phyloP scores from a whole-genome alignment of 2,329 filamentous ascomycete species.

The Aureobasidium pullulans region DNA sequence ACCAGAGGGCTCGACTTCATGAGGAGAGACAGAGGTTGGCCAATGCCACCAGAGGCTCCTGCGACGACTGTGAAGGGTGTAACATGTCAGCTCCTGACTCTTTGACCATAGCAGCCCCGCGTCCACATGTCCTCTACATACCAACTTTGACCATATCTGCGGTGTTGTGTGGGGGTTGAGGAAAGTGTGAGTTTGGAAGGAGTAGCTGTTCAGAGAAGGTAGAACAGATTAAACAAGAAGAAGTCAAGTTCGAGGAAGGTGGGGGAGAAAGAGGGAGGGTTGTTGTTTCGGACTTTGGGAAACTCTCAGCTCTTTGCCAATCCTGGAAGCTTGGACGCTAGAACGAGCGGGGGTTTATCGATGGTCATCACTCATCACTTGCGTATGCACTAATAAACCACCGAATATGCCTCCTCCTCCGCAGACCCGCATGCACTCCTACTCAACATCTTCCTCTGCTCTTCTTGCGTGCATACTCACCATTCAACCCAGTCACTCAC shows the following conservation, averaged over 20 bases:
- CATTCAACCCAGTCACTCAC: neutral
- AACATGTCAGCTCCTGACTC: neutral
- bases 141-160: slow-evolving; percentile 22
- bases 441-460: neutral
- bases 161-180: slow-evolving; percentile 7
- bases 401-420: neutral
- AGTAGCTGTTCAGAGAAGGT: neutral
- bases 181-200: neutral
- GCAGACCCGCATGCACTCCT: neutral
- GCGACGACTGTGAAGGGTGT: slow-evolving; percentile 57
- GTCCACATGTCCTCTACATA: neutral
- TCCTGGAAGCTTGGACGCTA: neutral
- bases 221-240: neutral
- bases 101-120: neutral
- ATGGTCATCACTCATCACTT: neutral
- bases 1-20: slow-evolving; percentile 84
- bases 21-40: slow-evolving; percentile 87
- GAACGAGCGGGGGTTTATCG: neutral
- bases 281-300: neutral
- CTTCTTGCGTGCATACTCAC: neutral
- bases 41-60: slow-evolving; percentile 96
- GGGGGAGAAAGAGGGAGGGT: neutral
- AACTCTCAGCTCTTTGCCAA: neutral
- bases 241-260: neutral
- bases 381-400: neutral